These are phyloP conservation scores for Castanea crenata DNA, from an alignment of 306 rosid genomes.

Conservation along the genomic window DNA sequence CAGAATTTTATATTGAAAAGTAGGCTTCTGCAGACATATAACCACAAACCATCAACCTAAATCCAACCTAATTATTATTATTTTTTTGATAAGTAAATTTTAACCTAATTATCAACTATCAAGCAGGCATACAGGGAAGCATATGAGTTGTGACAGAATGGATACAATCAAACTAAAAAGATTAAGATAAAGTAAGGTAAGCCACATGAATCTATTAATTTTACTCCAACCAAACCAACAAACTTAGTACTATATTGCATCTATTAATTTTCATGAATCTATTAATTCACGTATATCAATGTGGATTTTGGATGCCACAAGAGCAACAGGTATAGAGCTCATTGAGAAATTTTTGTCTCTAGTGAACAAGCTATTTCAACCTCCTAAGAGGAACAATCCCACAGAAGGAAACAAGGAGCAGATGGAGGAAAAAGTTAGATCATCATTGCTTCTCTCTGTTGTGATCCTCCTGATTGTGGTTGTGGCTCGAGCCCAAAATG, in stretches of 20 bases:
- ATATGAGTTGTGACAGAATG: too few species aligned
- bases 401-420: too few species aligned
- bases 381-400: too few species aligned
- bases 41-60: neutral
- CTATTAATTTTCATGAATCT: constrained; percentile 29
- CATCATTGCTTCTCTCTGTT: too few species aligned
- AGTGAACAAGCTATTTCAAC: constrained; percentile 30
- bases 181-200: neutral
- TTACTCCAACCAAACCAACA: neutral
- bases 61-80: neutral
- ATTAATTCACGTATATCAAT: constrained; percentile 22
- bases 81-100: too few species aligned
- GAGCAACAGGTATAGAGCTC: constrained; percentile 47
- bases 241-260: constrained; percentile 72
- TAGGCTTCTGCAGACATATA: neutral
- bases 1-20: neutral
- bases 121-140: constrained; percentile 4
- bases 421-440: too few species aligned
- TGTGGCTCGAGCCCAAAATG: too few species aligned
- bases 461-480: too few species aligned
- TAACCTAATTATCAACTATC: constrained; percentile 4
- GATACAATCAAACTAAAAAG: too few species aligned
- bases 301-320: constrained; percentile 52
- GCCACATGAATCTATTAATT: constrained; percentile 1
- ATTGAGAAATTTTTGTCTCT: constrained; percentile 49